Evolutionary conservation across 345 rosid genomes (phyloP).

Genomic region (Citrus sinensis): DNA sequence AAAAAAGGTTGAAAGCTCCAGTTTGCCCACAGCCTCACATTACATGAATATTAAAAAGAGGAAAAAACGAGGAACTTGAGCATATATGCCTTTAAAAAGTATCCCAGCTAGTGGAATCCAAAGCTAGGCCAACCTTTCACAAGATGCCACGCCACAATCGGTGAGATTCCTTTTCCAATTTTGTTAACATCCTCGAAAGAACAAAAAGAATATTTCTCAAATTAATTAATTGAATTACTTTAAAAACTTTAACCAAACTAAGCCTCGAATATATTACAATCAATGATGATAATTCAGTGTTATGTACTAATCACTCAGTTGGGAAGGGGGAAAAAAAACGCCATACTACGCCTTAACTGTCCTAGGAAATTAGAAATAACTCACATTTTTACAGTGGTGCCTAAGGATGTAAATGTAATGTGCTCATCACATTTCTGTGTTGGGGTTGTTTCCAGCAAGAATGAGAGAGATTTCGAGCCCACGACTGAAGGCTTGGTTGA

Average conservation of each 20-base stretch:
- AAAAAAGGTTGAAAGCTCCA: neutral
- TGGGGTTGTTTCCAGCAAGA: conserved; percentile 94
- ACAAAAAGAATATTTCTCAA: neutral
- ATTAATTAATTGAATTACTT: neutral
- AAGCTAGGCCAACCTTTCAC: neutral
- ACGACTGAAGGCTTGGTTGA: conserved; percentile 39
- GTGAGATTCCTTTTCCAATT: neutral
- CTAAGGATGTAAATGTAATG: neutral
- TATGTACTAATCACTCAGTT: neutral
- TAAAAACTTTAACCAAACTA: neutral
- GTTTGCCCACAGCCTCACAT: neutral
- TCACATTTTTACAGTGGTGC: conserved; percentile 10
- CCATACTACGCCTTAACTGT: neutral
- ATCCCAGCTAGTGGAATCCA: neutral
- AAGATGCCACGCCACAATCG: neutral
- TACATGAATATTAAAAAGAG: neutral
- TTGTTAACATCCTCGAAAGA: neutral
- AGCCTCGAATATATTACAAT: neutral
- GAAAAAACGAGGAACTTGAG: neutral
- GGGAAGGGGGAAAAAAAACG: too few species aligned
- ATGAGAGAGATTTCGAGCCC: conserved; percentile 94
- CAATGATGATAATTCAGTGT: neutral
- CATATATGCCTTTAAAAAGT: neutral
- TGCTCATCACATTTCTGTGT: conserved; percentile 38
- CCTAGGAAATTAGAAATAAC: neutral